These are phyloP conservation scores for Vaccinium macrocarpon DNA, from an alignment of 148 eudicot genomes.

Conservation along the genomic window DNA sequence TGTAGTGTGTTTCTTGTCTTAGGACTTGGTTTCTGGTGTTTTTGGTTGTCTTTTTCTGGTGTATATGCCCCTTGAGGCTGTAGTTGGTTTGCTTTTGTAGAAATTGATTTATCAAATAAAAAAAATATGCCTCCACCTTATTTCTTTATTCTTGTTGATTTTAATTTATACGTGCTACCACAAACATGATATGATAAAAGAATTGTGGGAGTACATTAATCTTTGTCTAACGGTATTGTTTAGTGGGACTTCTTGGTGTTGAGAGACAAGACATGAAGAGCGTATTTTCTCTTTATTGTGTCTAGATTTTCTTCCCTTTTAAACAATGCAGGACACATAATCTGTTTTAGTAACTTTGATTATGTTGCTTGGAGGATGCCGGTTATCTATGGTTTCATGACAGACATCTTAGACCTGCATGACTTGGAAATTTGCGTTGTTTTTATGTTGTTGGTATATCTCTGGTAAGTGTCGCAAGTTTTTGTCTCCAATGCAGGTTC, in stretches of 20 bases:
- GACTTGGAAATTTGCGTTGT: background rate
- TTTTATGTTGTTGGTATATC: background rate
- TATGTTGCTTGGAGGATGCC: background rate
- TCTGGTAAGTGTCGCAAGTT: background rate
- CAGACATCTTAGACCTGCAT: background rate
- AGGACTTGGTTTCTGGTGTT: background rate
- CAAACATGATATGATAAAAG: background rate
- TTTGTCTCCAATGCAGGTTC: conserved; percentile 52
- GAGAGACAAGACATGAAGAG: background rate
- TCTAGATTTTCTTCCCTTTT: conserved; percentile 1
- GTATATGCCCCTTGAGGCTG: background rate
- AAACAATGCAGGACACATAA: background rate
- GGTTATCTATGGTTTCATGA: background rate
- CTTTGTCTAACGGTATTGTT: background rate
- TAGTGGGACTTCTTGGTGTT: background rate
- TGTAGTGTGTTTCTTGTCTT: background rate
- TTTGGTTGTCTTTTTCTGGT: background rate
- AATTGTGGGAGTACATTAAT: background rate
- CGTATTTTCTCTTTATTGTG: background rate
- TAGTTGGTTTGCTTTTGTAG: background rate
- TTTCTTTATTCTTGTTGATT: background rate
- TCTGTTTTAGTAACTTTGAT: conserved; percentile 4
- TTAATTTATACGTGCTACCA: background rate
- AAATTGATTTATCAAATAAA: background rate
- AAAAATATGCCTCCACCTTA: background rate